Evolutionary conservation across 306 rosid genomes (phyloP), one percentile per base, ranked within the genome.

Genomic region (Quercus suber): DNA sequence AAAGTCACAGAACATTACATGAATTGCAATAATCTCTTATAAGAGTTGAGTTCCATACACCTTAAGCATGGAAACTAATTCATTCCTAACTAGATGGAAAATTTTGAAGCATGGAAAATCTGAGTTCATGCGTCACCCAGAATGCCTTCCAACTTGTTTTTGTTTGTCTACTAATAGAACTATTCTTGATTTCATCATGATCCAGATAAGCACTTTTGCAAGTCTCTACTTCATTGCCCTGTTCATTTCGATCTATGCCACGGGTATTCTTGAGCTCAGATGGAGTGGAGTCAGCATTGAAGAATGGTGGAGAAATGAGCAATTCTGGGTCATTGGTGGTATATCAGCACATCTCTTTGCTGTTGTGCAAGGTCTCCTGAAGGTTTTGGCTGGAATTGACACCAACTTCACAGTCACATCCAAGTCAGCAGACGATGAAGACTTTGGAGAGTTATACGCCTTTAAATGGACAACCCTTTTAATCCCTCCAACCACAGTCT

Each of bases 231-330:
- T 95, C 74, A 85, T 95, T 76, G 92, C 96, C 74, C 84, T 95
- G 72, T 95, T 95, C 90, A 57, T 86, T 41, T 91, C 98, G 25
- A 93, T 95, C 95, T 76, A 90, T 3, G 97, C 91, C 8, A 90
- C 99, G 1, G 98, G 96, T n/a, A 78, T 95, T 80, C 97, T 95
- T 58, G 99, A 95, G 89, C 86, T 95, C 81, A 92, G 89, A 87
- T 95, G 99, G 99, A 92, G 98, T 81, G 98, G 97, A 78, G 99
- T 95, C 43, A 91, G 96, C 91, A 95, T 95, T 21, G 99, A 95
- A 79, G 99, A 95, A 82, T 91, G 98, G 99, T 95, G 99, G 99
- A 95, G 99, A 87, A 95, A 93, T 73, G 99, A 95, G 87, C 99
- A 95, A 80, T 95, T 95, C 79, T 95, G 98, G 98, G 99, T 95